These are phyloP conservation scores for Microcos paniculata DNA, from an alignment of 345 rosid genomes.

Conservation along the genomic window DNA sequence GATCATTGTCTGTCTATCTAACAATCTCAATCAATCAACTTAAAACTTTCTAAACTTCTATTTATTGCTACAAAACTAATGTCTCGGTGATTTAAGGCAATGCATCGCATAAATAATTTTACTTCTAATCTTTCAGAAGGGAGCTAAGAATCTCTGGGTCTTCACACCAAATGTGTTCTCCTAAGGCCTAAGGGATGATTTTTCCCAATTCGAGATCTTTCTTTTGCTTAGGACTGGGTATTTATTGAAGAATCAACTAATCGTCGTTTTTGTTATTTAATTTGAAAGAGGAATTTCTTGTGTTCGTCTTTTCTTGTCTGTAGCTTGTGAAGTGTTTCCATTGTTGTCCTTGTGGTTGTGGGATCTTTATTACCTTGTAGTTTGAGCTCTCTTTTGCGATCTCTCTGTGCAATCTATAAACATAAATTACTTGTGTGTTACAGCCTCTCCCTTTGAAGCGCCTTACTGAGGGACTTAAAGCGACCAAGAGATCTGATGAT, in stretches of 20 bases:
- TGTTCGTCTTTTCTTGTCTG: background rate
- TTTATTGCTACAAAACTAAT: background rate
- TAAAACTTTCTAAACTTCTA: background rate
- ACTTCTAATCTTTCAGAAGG: background rate
- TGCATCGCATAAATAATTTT: background rate
- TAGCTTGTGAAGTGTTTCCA: background rate
- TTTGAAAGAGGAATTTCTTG: background rate
- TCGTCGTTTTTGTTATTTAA: background rate
- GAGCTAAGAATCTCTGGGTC: background rate
- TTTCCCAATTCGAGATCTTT: background rate
- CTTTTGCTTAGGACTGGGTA: background rate
- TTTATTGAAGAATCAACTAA: background rate
- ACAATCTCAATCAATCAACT: background rate
- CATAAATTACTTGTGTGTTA: conserved; percentile 24
- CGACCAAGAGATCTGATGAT: conserved; percentile 56
- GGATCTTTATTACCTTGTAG: background rate
- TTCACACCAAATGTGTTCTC: background rate
- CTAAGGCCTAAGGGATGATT: background rate
- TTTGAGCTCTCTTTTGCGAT: background rate
- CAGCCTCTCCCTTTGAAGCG: conserved; percentile 89
- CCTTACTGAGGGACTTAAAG: conserved; percentile 82
- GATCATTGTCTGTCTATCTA: background rate
- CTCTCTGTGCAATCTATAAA: background rate
- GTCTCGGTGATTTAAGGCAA: background rate
- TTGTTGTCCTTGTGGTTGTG: background rate